A percentile compares a stretch with the other conserved stretches of the same genome.
These are phyloP conservation scores for Candida berthetii DNA, from an alignment of 805 yeast genomes.

Conservation along the genomic window DNA sequence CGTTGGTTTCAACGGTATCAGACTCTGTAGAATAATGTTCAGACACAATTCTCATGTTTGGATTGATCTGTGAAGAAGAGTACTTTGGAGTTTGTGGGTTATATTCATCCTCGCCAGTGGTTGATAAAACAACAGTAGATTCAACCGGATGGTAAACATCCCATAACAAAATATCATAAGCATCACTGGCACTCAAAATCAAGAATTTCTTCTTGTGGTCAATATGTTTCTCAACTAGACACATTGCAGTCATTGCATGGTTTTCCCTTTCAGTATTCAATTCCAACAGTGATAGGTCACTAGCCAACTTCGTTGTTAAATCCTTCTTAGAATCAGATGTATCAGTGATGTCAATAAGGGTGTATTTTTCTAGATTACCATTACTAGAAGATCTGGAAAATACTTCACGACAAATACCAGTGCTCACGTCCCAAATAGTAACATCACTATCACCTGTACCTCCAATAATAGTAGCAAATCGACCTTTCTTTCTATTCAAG, in stretches of 20 bases:
- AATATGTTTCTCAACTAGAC: not conserved
- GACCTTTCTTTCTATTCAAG: slow-evolving; percentile 26
- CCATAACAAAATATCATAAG: slow-evolving; percentile 28
- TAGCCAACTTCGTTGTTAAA: not conserved
- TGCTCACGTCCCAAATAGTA: slow-evolving; percentile 72
- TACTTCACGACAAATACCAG: slow-evolving; percentile 47
- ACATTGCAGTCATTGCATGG: not conserved
- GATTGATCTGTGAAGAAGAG: slow-evolving; percentile 26
- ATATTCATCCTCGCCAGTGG: not conserved
- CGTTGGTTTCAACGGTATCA: slow-evolving; percentile 1
- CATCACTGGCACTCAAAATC: slow-evolving; percentile 4
- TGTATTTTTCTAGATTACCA: slow-evolving; percentile 13
- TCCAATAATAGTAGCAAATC: slow-evolving; percentile 55
- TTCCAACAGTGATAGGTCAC: slow-evolving; percentile 2
- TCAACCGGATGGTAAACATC: slow-evolving; percentile 23
- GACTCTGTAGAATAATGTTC: slow-evolving; percentile 24
- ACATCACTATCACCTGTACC: slow-evolving; percentile 57
- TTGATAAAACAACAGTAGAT: slow-evolving; percentile 24
- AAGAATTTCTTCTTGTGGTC: slow-evolving; percentile 7
- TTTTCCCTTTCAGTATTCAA: not conserved
- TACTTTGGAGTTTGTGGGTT: slow-evolving; percentile 1
- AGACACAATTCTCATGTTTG: slow-evolving; percentile 32
- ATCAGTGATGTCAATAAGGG: slow-evolving; percentile 10
- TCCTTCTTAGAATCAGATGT: not conserved
- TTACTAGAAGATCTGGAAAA: slow-evolving; percentile 15